A percentile compares a stretch with the other conserved stretches of the same genome.
Conservation (phyloP, 805 yeast genomes). For the Teunomyces stri region DNA sequence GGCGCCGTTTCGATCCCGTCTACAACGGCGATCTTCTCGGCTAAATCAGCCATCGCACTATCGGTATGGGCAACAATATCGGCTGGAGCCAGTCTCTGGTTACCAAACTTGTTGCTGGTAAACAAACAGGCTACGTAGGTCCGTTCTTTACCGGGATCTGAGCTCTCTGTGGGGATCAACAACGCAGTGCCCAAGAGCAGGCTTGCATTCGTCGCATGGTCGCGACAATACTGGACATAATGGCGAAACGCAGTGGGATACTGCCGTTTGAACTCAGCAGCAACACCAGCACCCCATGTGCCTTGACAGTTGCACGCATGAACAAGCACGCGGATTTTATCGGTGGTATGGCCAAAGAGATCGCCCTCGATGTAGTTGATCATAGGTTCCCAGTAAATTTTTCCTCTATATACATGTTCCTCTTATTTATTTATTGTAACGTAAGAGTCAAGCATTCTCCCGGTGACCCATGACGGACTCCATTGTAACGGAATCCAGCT, state of each 20-base stretch:
- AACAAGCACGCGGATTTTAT: slow-evolving; percentile 47
- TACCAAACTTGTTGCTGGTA: slow-evolving; percentile 56
- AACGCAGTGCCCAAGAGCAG: slow-evolving; percentile 55
- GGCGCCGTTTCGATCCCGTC: slow-evolving; percentile 6
- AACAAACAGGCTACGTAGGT: slow-evolving; percentile 63
- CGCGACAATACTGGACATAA: slow-evolving; percentile 46
- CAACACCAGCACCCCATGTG: slow-evolving; percentile 85
- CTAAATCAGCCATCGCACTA: slow-evolving; percentile 47
- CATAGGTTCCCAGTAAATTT: slow-evolving; percentile 23
- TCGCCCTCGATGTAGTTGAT: slow-evolving; percentile 55
- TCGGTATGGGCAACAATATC: slow-evolving; percentile 53
- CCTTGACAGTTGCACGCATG: slow-evolving; percentile 84
- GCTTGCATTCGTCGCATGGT: slow-evolving; percentile 14
- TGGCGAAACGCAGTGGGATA: slow-evolving; percentile 57
- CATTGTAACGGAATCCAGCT: slow-evolving; percentile 25
- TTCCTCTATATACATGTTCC: background rate
- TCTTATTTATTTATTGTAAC: background rate
- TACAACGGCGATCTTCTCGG: slow-evolving; percentile 28
- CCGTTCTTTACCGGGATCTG: slow-evolving; percentile 30
- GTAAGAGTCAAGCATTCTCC: slow-evolving; percentile 22
- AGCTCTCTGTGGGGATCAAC: slow-evolving; percentile 34
- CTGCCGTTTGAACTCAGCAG: slow-evolving; percentile 49
- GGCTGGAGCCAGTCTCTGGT: slow-evolving; percentile 36
- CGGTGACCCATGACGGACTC: slow-evolving; percentile 26
- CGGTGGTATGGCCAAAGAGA: slow-evolving; percentile 41